phyloP scores from a whole-genome alignment of 2,329 filamentous ascomycete genomes.

The Pseudopithomyces chartarum region DNA sequence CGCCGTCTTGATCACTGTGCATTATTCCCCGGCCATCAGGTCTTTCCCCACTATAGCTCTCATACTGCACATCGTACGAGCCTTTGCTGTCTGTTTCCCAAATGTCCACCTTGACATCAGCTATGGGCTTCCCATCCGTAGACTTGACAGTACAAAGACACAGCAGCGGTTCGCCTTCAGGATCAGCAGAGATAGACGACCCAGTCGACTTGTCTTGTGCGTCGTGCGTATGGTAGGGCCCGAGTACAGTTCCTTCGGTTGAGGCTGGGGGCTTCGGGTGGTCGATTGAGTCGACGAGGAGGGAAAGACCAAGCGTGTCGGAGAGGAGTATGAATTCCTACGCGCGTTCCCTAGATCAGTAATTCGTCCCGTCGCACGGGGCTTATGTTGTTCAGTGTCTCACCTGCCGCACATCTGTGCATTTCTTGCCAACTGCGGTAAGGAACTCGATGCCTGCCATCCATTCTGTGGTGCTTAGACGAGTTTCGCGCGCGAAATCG shows the following conservation, averaged over 20 bases:
- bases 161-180: constrained; percentile 70
- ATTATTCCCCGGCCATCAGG: constrained; percentile 77
- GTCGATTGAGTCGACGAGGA: constrained; percentile 82
- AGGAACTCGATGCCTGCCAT: constrained; percentile 75
- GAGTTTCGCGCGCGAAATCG: constrained; percentile 79
- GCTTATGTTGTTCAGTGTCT: background rate
- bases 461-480: constrained; percentile 79
- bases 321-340: constrained; percentile 82
- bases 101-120: constrained; percentile 74
- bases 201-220: constrained; percentile 64
- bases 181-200: constrained; percentile 68
- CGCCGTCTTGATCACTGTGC: constrained; percentile 70
- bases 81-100: constrained; percentile 86
- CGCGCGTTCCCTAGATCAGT: background rate
- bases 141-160: constrained; percentile 76
- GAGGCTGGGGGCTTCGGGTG: constrained; percentile 73
- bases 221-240: constrained; percentile 83
- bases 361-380: background rate
- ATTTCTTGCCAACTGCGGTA: constrained; percentile 73
- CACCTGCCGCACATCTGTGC: constrained; percentile 73
- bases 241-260: constrained; percentile 81
- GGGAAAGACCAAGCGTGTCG: constrained; percentile 77
- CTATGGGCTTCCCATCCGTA: constrained; percentile 64
- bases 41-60: constrained; percentile 56
- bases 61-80: constrained; percentile 81